These are phyloP conservation scores for Diplodia corticola DNA, from an alignment of 2,329 filamentous ascomycete genomes.

Conservation along the genomic window DNA sequence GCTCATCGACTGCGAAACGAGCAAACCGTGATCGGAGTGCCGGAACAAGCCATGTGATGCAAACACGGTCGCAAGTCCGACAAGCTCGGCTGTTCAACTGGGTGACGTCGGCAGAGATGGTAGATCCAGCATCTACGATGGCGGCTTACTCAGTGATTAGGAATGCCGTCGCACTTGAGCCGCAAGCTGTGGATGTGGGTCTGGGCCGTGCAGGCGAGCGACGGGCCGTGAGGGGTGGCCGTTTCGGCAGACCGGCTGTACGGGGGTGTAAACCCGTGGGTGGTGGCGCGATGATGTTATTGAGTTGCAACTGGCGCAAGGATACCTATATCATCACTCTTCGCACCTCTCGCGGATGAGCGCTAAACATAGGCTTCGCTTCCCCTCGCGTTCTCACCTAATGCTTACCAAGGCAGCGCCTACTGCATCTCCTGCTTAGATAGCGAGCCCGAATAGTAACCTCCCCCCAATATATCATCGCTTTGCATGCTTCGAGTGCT, in stretches of 20 bases:
- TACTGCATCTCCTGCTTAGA: background rate
- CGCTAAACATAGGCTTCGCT: no score
- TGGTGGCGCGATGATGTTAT: background rate
- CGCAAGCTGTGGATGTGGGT: background rate
- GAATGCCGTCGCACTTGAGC: background rate
- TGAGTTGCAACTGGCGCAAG: no score
- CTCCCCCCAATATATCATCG: no score
- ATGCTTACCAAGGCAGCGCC: background rate
- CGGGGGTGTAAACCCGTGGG: background rate
- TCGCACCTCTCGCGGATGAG: no score
- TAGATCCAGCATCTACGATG: background rate
- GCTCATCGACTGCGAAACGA: background rate
- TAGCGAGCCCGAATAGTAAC: background rate
- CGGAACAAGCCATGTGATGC: background rate
- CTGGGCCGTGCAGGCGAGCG: background rate
- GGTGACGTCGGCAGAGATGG: background rate
- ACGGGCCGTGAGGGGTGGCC: background rate
- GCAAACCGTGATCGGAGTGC: background rate
- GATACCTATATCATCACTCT: background rate
- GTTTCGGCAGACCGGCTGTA: background rate
- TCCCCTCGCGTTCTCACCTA: no score
- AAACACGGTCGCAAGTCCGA: background rate
- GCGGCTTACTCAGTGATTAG: constrained; percentile 10
- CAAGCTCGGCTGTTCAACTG: background rate
- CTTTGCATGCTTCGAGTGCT: background rate